Base-by-base conservation (phyloP, 352 stramenopile species). In the Phytopythium litorale region DNA sequence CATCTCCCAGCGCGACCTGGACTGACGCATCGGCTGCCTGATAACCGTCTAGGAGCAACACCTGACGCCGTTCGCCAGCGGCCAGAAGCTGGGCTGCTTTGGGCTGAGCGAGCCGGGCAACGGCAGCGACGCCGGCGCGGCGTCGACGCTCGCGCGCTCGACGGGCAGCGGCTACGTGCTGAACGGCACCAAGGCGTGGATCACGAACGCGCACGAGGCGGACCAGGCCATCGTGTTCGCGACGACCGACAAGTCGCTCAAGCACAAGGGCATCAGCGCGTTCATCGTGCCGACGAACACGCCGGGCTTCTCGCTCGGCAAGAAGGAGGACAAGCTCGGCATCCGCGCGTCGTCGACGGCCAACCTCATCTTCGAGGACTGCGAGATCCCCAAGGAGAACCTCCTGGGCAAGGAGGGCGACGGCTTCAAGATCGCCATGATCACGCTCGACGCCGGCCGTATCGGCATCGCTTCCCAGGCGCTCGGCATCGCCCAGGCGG, bases 271-370 rank as follows among this genome's bases (percentile, higher is more conserved):
- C 40, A 99, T 99, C 66, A 98, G 91, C 38, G 96, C 96, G 4
- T 99, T 99, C 70, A 86, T 99, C 61, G 94, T 99, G 45, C 90
- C 92, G 16, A 97, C 82, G 25, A 78, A 97, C 69, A 77, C 82
- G 28, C 81, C 91, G 8, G 96, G 96, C 32, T 98, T 99, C 62
- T 97, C 90, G 43, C 75, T 99, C 23, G 97, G 97, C 60, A 98
- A 98, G 71, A 98, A 98, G 68, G 97, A 99, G 72, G 97, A 99
- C 69, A 99, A 99, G 68, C 76, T 99, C 19, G 97, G 97, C n/a
- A 99, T 99, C 55, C 81, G 96, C 15, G 97, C 83, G 23, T 98
- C 94, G 25, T 98, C 92, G n/a, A 99, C 97, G 4, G 84, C 90
- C 28, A 98, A 98, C 68, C 76, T 99, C 37, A 99, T 98, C 65